These are phyloP conservation scores for Colletotrichum sp. DNA, from an alignment of 2,329 filamentous ascomycete species.

Conservation along the genomic window DNA sequence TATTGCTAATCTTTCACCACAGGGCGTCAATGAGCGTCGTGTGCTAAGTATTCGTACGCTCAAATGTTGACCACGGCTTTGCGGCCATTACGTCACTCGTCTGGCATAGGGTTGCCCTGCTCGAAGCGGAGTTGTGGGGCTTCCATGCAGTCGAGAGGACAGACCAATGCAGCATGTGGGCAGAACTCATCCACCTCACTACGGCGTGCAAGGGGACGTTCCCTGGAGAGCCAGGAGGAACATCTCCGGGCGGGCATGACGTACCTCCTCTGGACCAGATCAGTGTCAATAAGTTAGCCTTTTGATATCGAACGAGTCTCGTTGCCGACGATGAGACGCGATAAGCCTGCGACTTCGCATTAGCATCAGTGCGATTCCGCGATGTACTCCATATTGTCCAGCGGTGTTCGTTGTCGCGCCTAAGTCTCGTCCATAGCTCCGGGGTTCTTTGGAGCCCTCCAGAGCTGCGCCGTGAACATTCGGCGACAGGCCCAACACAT, in stretches of 20 bases:
- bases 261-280: neutral
- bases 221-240: neutral
- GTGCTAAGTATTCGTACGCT: neutral
- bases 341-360: neutral
- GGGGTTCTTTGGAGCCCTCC: neutral
- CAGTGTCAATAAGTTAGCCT: neutral
- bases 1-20: neutral
- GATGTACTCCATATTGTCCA: neutral
- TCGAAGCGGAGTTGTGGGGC: neutral
- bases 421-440: neutral
- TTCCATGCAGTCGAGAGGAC: neutral
- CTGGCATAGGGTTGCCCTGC: neutral
- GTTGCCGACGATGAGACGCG: neutral
- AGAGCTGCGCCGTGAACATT: neutral
- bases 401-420: neutral
- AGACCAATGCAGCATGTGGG: neutral
- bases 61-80: neutral
- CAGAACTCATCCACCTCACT: neutral
- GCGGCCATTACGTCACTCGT: constrained; percentile 6
- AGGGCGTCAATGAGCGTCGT: neutral
- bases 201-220: neutral
- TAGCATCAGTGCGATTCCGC: neutral
- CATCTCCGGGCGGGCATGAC: neutral
- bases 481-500: neutral
- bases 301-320: neutral